phyloP scores from a whole-genome alignment of 192 early-diverging fungal genomes.

The Radiomyces spectabilis region DNA sequence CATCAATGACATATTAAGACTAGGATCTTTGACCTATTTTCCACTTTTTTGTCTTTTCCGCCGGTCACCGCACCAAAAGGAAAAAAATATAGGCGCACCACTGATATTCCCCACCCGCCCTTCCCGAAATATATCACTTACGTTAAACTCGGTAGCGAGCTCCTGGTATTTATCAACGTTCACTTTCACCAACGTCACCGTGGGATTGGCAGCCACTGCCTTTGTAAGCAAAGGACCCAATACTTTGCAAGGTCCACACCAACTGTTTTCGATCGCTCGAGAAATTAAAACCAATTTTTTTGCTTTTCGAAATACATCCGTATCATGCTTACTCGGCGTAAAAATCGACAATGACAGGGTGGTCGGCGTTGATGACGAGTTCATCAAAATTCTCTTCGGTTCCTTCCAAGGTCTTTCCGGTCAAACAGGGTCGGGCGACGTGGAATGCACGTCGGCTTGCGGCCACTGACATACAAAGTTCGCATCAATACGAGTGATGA shows the following conservation, averaged over 20 bases:
- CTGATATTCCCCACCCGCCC: not conserved
- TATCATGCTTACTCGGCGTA: slow-evolving; percentile 51
- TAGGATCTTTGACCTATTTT: too few relatives aligned
- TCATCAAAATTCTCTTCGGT: slow-evolving; percentile 49
- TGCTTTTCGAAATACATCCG: not conserved
- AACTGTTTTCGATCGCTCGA: slow-evolving; percentile 29
- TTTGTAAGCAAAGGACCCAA: slow-evolving; percentile 63
- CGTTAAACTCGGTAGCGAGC: slow-evolving; percentile 54
- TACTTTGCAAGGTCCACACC: slow-evolving; percentile 82
- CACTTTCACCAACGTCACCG: slow-evolving; percentile 67
- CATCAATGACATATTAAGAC: too few relatives aligned
- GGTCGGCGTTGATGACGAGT: slow-evolving; percentile 47
- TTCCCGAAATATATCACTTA: slow-evolving; percentile 30
- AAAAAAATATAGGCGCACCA: not conserved
- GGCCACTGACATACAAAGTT: too few relatives aligned
- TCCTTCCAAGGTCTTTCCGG: slow-evolving; percentile 49
- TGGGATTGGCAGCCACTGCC: slow-evolving; percentile 53
- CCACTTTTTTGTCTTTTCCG: too few relatives aligned
- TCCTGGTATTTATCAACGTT: slow-evolving; percentile 63
- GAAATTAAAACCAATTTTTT: slow-evolving; percentile 1
- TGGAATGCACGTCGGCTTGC: slow-evolving; percentile 21
- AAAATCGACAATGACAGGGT: slow-evolving; percentile 78
- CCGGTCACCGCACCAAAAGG: too few relatives aligned
- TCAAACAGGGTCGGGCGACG: slow-evolving; percentile 9
- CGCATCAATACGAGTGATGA: too few relatives aligned